Evolutionary conservation across 2,329 filamentous ascomycete genomes (phyloP).

Genomic region (Phaeosphaeria sp.): DNA sequence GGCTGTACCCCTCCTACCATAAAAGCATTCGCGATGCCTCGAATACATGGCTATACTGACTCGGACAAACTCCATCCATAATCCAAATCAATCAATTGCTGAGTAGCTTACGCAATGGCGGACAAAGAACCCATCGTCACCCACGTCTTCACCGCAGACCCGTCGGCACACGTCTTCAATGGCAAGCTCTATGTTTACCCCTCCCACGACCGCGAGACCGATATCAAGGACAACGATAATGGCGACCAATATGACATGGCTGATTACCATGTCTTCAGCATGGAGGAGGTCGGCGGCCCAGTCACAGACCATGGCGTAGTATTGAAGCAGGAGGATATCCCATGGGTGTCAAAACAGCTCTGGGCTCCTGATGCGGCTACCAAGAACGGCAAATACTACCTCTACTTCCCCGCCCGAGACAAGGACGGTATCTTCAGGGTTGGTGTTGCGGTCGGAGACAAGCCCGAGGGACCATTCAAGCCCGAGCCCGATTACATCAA

Average conservation of each 20-base stretch:
- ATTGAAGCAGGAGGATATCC: constrained; percentile 69
- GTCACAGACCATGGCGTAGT: constrained; percentile 78
- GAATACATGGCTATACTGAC: constrained; percentile 9
- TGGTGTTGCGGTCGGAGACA: constrained; percentile 70
- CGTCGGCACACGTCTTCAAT: constrained; percentile 81
- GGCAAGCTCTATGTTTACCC: constrained; percentile 79
- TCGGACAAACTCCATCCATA: constrained; percentile 1
- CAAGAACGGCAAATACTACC: constrained; percentile 74
- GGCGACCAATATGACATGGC: constrained; percentile 86
- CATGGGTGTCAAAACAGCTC: constrained; percentile 80
- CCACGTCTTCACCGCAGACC: constrained; percentile 81
- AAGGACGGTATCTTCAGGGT: constrained; percentile 74
- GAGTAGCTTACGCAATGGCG: constrained; percentile 30
- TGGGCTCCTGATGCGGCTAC: constrained; percentile 80
- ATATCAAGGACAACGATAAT: constrained; percentile 80
- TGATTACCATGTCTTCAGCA: constrained; percentile 81
- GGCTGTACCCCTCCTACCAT: constrained; percentile 33
- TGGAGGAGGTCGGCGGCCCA: constrained; percentile 61
- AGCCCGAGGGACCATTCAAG: constrained; percentile 73
- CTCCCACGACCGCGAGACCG: constrained; percentile 78
- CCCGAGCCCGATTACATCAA: constrained; percentile 69
- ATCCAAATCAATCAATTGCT: not conserved
- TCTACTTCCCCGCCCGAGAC: constrained; percentile 80
- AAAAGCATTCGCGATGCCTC: constrained; percentile 29
- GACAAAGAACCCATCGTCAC: constrained; percentile 68